Evolutionary conservation across 2,329 filamentous ascomycete species (phyloP).

Genomic region (Colletotrichum sp.): DNA sequence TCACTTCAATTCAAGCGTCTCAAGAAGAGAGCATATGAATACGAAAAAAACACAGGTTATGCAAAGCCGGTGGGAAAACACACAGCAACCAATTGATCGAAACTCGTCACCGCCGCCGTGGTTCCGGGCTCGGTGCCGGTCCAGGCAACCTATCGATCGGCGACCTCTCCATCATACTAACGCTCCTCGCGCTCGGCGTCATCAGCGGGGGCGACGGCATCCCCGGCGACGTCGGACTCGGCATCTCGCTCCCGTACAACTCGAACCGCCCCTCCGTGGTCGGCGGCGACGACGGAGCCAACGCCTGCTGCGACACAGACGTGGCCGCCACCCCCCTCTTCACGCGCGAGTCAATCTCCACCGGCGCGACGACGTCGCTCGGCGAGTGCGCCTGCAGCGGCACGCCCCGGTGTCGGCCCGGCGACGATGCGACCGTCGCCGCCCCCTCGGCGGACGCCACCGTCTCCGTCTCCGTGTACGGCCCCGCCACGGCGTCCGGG

Average conservation of each 20-base stretch:
- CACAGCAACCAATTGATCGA: background rate
- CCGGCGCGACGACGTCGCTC: conserved; percentile 53
- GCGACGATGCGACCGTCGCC: conserved; percentile 22
- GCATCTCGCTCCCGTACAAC: conserved; percentile 44
- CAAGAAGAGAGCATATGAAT: background rate
- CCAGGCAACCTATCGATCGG: background rate
- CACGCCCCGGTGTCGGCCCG: conserved; percentile 40
- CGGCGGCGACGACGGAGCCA: conserved; percentile 27
- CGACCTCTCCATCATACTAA: conserved; percentile 10
- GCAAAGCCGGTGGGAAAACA: background rate
- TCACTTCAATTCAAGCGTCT: background rate
- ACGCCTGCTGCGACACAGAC: conserved; percentile 26
- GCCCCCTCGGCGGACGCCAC: background rate
- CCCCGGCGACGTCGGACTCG: conserved; percentile 12
- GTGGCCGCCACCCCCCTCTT: background rate
- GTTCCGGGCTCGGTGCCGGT: background rate
- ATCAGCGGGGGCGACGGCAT: background rate
- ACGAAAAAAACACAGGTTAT: background rate
- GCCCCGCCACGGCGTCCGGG: conserved; percentile 46
- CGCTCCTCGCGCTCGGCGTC: conserved; percentile 5
- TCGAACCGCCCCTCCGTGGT: conserved; percentile 42
- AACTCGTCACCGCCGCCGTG: background rate
- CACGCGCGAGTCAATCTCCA: conserved; percentile 55
- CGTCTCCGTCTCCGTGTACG: conserved; percentile 43
- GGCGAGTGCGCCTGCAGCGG: conserved; percentile 49